These are phyloP conservation scores for Oryza brachyantha DNA, from an alignment of 176 grass and related monocot genomes.

Conservation along the genomic window DNA sequence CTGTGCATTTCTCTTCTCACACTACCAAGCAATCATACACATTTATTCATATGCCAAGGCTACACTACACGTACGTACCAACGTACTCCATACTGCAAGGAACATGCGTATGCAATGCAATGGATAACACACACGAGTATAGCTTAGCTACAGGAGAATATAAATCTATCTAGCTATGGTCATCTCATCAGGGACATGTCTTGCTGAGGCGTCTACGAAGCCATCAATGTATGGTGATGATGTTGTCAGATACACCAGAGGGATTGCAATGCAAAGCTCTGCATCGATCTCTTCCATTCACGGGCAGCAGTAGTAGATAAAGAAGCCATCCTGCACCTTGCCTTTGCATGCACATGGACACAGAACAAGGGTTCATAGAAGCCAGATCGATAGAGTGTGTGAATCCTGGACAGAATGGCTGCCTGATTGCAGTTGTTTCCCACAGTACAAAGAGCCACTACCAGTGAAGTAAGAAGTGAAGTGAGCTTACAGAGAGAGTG, in stretches of 20 bases:
- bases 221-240: constrained; percentile 36
- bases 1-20: too few species aligned
- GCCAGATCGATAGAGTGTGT: background rate
- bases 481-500: background rate
- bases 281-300: background rate
- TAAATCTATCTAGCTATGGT: too few species aligned
- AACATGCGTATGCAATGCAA: background rate
- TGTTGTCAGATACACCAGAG: constrained; percentile 44
- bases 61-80: background rate
- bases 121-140: background rate
- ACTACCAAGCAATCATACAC: background rate
- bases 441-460: background rate
- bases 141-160: background rate
- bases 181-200: background rate
- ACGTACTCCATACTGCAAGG: background rate
- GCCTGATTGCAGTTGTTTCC: background rate
- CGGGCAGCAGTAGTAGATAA: constrained; percentile 36
- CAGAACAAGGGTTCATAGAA: background rate
- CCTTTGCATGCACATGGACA: constrained; percentile 25
- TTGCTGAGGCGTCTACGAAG: constrained; percentile 8
- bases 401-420: background rate
- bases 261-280: background rate
- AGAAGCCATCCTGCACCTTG: constrained; percentile 5
- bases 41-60: too few species aligned
- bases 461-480: background rate